phyloP scores from a whole-genome alignment of 2,329 filamentous ascomycete species.

The Penicillium sp. region DNA sequence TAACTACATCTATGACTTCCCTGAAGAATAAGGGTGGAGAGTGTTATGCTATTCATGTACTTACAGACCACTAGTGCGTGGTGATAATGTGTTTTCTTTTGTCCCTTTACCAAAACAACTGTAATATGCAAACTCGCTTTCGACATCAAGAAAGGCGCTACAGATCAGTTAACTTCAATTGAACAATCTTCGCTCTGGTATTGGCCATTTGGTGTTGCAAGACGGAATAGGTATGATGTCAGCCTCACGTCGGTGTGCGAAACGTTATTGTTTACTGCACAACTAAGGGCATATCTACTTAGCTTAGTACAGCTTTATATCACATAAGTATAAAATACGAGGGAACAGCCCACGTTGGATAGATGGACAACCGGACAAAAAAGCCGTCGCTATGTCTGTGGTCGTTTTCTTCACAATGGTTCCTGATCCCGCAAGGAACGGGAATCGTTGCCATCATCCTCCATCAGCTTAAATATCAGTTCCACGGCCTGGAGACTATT shows the following conservation, averaged over 20 bases:
- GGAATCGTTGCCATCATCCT: conserved; percentile 35
- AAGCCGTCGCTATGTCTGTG: conserved; percentile 20
- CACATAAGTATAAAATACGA: neutral
- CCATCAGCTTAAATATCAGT: conserved; percentile 39
- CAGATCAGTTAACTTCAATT: too few relatives aligned
- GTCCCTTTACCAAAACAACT: too few relatives aligned
- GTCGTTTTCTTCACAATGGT: conserved; percentile 35
- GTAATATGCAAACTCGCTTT: too few relatives aligned
- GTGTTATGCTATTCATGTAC: neutral
- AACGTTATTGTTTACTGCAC: too few relatives aligned
- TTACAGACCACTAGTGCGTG: neutral
- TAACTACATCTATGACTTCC: neutral
- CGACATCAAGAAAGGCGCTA: too few relatives aligned
- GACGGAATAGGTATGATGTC: too few relatives aligned
- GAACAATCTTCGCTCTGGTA: too few relatives aligned
- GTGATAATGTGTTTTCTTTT: neutral
- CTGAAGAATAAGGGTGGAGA: neutral
- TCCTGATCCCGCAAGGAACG: conserved; percentile 38
- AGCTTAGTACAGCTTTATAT: too few relatives aligned
- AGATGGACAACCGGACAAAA: neutral
- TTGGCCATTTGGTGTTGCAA: too few relatives aligned
- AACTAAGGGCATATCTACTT: too few relatives aligned
- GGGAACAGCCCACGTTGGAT: too few relatives aligned
- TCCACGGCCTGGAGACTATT: conserved; percentile 33
- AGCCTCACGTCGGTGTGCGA: too few relatives aligned